Evolutionary conservation across 345 rosid species (phyloP).

Genomic region (Bruguiera gymnorhiza): DNA sequence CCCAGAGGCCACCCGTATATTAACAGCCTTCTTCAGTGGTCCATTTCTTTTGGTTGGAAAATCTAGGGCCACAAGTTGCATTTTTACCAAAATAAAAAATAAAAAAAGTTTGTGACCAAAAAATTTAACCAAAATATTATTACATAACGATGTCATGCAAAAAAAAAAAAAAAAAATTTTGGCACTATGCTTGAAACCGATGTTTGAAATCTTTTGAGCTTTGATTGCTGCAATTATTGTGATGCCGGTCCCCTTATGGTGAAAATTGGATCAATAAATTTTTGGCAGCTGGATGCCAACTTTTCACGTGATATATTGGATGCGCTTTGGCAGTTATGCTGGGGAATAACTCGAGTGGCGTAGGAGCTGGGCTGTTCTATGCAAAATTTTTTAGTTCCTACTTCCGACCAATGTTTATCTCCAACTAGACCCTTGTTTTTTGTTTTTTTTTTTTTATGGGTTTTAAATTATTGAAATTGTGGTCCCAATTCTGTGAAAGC

Average conservation of each 20-base stretch:
- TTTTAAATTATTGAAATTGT: background rate
- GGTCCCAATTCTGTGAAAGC: background rate
- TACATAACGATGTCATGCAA: too few species aligned
- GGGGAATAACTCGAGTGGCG: background rate
- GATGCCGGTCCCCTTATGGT: too few species aligned
- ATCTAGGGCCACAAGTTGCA: background rate
- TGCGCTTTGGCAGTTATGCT: background rate
- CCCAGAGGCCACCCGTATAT: conserved; percentile 20
- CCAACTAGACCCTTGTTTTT: background rate
- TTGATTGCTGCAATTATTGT: too few species aligned
- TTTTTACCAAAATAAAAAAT: background rate
- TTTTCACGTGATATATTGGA: background rate
- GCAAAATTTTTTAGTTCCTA: too few species aligned
- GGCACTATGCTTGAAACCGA: too few species aligned
- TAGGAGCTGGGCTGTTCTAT: too few species aligned
- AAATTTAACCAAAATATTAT: too few species aligned
- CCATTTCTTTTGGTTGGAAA: background rate
- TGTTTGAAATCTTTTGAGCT: too few species aligned
- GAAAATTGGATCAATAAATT: background rate
- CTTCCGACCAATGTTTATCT: too few species aligned
- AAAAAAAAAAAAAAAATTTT: too few species aligned
- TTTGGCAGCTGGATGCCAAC: background rate
- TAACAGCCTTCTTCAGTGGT: conserved; percentile 8
- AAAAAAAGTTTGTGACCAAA: too few species aligned
- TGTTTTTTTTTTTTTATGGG: background rate